These are phyloP conservation scores for Massarina eburnea DNA, from an alignment of 2,329 filamentous ascomycete genomes.

Conservation along the genomic window DNA sequence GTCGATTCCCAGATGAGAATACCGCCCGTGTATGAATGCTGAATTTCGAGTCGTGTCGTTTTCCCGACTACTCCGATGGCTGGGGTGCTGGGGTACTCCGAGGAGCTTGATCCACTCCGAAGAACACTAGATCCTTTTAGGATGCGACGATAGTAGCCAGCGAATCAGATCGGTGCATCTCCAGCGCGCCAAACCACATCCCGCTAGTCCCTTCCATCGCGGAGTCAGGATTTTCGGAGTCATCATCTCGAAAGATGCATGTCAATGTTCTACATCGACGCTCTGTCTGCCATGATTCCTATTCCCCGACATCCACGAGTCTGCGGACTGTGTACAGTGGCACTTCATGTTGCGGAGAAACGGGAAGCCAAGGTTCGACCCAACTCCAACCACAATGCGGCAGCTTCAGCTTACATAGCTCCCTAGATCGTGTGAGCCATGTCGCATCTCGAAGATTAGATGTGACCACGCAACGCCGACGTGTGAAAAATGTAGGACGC, in stretches of 20 bases:
- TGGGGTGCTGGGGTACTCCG: too few relatives aligned
- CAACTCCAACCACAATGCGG: not conserved
- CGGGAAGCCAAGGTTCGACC: conserved; percentile 37
- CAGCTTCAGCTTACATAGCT: conserved; percentile 19
- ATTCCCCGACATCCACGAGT: not conserved
- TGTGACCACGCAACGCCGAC: conserved; percentile 39
- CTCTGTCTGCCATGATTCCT: not conserved
- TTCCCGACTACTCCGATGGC: too few relatives aligned
- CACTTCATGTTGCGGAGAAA: conserved; percentile 36
- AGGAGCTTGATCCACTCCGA: too few relatives aligned
- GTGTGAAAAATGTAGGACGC: conserved; percentile 37
- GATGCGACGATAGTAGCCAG: too few relatives aligned
- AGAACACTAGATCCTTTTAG: too few relatives aligned
- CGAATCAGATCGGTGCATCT: too few relatives aligned
- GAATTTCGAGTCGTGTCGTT: too few relatives aligned
- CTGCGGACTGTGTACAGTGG: not conserved
- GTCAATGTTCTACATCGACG: not conserved
- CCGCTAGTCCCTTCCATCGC: too few relatives aligned
- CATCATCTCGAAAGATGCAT: not conserved
- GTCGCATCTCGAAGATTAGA: conserved; percentile 38
- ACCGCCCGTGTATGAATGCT: not conserved
- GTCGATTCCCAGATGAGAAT: not conserved
- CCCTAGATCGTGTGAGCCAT: conserved; percentile 41
- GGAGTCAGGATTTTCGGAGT: not conserved
- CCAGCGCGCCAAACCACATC: not conserved